Conservation (phyloP, 2,329 filamentous ascomycete genomes). For the Diplodia intermedia region DNA sequence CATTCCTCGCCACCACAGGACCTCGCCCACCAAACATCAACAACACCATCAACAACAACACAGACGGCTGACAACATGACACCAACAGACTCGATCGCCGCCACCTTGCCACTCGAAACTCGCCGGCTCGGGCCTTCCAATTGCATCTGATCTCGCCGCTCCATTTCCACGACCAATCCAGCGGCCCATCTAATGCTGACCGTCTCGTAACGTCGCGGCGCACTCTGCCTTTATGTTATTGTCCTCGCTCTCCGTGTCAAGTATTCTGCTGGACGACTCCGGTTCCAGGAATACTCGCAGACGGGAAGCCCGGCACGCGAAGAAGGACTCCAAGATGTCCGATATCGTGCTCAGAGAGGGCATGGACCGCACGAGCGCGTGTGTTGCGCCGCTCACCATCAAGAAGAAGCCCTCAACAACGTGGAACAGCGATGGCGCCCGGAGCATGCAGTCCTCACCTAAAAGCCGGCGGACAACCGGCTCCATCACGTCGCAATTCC, state of each 20-base stretch:
- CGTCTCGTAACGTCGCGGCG: constrained; percentile 14
- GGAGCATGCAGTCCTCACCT: constrained; percentile 24
- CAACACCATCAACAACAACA: constrained; percentile 30
- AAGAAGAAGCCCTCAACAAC: constrained; percentile 34
- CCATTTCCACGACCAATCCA: not conserved
- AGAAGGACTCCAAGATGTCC: constrained; percentile 30
- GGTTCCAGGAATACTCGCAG: constrained; percentile 22
- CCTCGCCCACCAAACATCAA: not conserved
- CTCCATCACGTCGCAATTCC: constrained; percentile 44
- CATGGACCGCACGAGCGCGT: constrained; percentile 36
- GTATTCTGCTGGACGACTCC: constrained; percentile 26
- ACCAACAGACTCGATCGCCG: not conserved
- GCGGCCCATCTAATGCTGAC: constrained; percentile 23
- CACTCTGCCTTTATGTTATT: constrained; percentile 28
- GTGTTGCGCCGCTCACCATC: constrained; percentile 40
- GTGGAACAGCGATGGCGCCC: constrained; percentile 22
- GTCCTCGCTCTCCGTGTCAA: constrained; percentile 20
- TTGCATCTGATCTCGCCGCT: constrained; percentile 5
- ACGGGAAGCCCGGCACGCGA: constrained; percentile 18
- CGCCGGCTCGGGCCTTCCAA: constrained; percentile 3
- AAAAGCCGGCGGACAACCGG: constrained; percentile 14
- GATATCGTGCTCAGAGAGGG: constrained; percentile 24
- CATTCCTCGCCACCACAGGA: constrained; percentile 30
- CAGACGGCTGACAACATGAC: constrained; percentile 26
- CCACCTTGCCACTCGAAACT: constrained; percentile 6